phyloP scores from a whole-genome alignment of 2,329 filamentous ascomycete genomes.

The Hypomyces perniciosus region DNA sequence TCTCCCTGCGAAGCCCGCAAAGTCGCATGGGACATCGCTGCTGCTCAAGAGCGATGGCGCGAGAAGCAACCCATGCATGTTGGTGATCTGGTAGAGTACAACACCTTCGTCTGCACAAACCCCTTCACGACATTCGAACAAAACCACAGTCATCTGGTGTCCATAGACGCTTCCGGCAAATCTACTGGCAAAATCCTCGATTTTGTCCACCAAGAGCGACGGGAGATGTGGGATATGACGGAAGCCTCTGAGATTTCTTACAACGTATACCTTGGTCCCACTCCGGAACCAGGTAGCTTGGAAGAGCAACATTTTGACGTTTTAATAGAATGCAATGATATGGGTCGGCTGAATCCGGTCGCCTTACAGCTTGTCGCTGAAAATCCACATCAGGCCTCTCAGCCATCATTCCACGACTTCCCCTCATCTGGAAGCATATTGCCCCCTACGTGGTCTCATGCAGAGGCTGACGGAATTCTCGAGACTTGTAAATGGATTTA shows the following conservation, averaged over 20 bases:
- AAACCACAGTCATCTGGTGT: constrained; percentile 63
- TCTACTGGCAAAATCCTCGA: constrained; percentile 76
- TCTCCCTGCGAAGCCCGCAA: constrained; percentile 55
- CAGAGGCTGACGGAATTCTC: constrained; percentile 76
- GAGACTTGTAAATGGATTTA: constrained; percentile 89
- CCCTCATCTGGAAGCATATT: constrained; percentile 92
- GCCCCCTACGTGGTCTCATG: constrained; percentile 74
- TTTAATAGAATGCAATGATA: constrained; percentile 81
- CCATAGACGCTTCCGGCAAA: constrained; percentile 64
- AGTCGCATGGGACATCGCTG: constrained; percentile 62
- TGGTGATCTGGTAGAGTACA: constrained; percentile 59
- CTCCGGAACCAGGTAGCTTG: constrained; percentile 60
- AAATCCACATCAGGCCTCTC: constrained; percentile 38
- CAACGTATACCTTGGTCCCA: constrained; percentile 88
- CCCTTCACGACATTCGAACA: constrained; percentile 68
- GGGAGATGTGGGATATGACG: constrained; percentile 93
- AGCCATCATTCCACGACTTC: constrained; percentile 55
- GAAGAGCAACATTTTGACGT: constrained; percentile 69
- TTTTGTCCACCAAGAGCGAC: constrained; percentile 81
- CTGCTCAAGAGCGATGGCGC: constrained; percentile 72
- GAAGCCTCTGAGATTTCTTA: constrained; percentile 78
- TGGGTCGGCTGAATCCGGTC: constrained; percentile 68
- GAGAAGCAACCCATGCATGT: constrained; percentile 54
- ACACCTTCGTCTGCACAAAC: constrained; percentile 70
- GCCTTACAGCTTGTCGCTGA: constrained; percentile 59